These are phyloP conservation scores for Syzygium oleosum DNA, from an alignment of 345 rosid species.

Conservation along the genomic window DNA sequence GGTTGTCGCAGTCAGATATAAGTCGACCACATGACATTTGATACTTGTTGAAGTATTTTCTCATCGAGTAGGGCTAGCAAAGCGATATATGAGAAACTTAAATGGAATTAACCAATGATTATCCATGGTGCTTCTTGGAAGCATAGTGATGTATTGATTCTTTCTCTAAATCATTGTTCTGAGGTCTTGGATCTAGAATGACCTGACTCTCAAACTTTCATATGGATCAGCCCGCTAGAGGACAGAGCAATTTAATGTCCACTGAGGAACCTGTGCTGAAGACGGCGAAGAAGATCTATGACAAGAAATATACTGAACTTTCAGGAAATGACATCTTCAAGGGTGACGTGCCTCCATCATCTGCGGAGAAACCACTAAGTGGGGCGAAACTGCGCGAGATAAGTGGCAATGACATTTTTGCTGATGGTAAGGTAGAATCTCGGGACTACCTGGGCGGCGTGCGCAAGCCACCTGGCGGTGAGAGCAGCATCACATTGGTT, in stretches of 20 bases:
- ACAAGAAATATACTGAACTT: conserved; percentile 69
- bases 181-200: not conserved
- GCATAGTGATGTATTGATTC: not conserved
- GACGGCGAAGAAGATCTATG: conserved; percentile 81
- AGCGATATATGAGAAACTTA: not conserved
- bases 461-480: conserved; percentile 96
- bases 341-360: conserved; percentile 48
- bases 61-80: not conserved
- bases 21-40: not conserved
- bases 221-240: conserved; percentile 34
- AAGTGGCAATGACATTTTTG: conserved; percentile 76
- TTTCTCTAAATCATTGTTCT: not conserved
- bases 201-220: not conserved
- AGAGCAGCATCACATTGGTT: conserved; percentile 90
- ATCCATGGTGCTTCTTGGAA: not conserved
- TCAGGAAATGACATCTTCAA: conserved; percentile 83
- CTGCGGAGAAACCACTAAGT: conserved; percentile 62
- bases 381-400: conserved; percentile 73
- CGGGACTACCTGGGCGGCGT: conserved; percentile 90
- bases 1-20: not conserved
- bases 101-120: not conserved
- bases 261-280: conserved; percentile 36
- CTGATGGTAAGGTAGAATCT: conserved; percentile 81
- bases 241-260: conserved; percentile 13
- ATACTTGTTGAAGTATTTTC: not conserved